Base-by-base conservation (phyloP, 2,329 filamentous ascomycete genomes). In the Aspergillus sp. region DNA sequence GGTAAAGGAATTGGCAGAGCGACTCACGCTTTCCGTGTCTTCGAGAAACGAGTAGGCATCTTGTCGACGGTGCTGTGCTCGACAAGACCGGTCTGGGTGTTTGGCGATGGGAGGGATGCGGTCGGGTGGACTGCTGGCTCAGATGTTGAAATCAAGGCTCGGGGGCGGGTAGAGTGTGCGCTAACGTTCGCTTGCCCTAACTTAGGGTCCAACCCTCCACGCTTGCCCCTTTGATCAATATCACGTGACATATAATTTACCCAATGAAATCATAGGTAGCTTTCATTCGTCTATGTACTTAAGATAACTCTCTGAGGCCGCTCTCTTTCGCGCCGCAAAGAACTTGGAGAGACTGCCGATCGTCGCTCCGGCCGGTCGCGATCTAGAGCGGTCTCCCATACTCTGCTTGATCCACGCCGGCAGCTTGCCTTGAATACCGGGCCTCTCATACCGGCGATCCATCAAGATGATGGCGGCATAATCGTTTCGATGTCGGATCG, bases 381-480 rank as follows among this genome's bases (percentile, higher is more conserved):
- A 56, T 14, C 59, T 49, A 45, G 58, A 50, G 30, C 57, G 54
- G 36, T 61, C 53, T 16, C 60, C 61, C 53, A 95, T 72, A 33
- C 88, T 90, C 10, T 80, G 82, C 60, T 81, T 81, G 64, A 99
- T 97, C 94, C 94, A 99, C 1, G 82, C 85, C 0, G 94, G 94
- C 60, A 99, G 72, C 73, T 96, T 97, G 20, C 72, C 75, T 61
- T 83, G 82, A 55, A 97, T 90, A 49, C 88, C 81, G 45, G 84
- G 78, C 24, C 81, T 83, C n/a, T 79, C 82, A 71, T 94, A 99
- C 47, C 94, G 79, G 57, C 82, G 79, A 71, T 99, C 94, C 32
- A 94, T 76, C 66, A 99, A 80, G 51, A 96, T 74, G 57, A 99
- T 96, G 14, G 88, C 86, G 4, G 94, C 94, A 72, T 95, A 97